Evolutionary conservation across 2,329 filamentous ascomycete genomes (phyloP).

Genomic region (Helotiales sp.): DNA sequence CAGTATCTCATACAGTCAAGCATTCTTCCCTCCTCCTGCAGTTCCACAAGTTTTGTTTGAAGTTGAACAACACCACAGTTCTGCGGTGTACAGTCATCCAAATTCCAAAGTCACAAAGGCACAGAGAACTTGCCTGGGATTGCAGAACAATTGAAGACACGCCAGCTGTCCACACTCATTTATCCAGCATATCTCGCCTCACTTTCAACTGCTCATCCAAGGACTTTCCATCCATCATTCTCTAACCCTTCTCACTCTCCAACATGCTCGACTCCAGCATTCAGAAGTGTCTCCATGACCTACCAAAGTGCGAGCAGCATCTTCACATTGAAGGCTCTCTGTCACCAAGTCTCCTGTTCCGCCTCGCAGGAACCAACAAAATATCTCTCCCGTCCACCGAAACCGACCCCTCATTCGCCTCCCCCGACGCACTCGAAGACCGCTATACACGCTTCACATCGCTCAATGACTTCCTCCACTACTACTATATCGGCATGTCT

Average conservation of each 20-base stretch:
- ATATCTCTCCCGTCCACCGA: conserved; percentile 62
- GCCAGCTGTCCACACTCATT: too few relatives aligned
- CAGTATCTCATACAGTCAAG: neutral
- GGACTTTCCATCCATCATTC: neutral
- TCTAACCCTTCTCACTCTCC: neutral
- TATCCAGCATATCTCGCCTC: neutral
- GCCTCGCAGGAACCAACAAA: conserved; percentile 68
- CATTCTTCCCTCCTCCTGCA: neutral
- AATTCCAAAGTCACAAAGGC: too few relatives aligned
- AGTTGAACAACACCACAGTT: neutral
- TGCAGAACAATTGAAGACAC: too few relatives aligned
- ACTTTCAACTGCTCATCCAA: neutral
- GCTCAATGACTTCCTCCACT: conserved; percentile 77
- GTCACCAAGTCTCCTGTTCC: conserved; percentile 71
- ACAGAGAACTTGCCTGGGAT: neutral
- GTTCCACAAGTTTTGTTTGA: neutral
- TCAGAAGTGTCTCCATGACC: conserved; percentile 58
- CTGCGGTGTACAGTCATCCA: neutral
- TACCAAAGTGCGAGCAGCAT: conserved; percentile 84
- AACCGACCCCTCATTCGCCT: conserved; percentile 66
- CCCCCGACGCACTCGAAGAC: conserved; percentile 59
- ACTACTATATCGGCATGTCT: conserved; percentile 79
- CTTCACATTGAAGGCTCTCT: conserved; percentile 80
- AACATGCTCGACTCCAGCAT: conserved; percentile 20
- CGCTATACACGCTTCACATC: conserved; percentile 72